Conservation (phyloP, 2,329 filamentous ascomycete genomes). For the Colletotrichum somersetense region DNA sequence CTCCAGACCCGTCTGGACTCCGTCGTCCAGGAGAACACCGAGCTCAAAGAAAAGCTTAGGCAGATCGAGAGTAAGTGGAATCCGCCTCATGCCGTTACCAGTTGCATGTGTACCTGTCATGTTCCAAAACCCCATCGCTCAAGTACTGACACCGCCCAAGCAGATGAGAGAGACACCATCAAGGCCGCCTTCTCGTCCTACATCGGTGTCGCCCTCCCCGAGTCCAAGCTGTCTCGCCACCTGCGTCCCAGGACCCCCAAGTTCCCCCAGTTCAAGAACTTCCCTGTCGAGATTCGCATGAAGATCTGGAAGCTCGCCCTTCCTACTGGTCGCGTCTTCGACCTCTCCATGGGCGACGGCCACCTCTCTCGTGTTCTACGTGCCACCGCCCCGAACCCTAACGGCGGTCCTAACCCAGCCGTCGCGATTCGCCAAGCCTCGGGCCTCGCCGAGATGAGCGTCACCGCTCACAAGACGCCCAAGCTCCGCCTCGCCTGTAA, state of each 20-base stretch:
- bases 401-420: constrained; percentile 15
- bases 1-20: constrained; percentile 26
- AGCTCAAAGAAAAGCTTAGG: constrained; percentile 28
- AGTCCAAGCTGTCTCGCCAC: constrained; percentile 18
- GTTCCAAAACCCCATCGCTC: not conserved
- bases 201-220: constrained; percentile 15
- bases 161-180: constrained; percentile 22
- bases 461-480: constrained; percentile 36
- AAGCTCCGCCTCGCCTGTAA: constrained; percentile 39
- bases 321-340: constrained; percentile 36
- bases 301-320: constrained; percentile 43
- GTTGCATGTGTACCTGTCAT: constrained; percentile 11
- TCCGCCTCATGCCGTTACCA: not conserved
- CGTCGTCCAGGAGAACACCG: constrained; percentile 23
- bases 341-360: constrained; percentile 23
- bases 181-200: constrained; percentile 18
- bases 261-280: constrained; percentile 33
- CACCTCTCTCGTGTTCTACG: constrained; percentile 36
- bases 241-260: constrained; percentile 10
- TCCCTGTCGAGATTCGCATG: constrained; percentile 40
- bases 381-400: not conserved
- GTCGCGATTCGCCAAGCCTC: constrained; percentile 19
- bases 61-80: constrained; percentile 40
- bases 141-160: constrained; percentile 24
- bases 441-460: constrained; percentile 29